phyloP scores from a whole-genome alignment of 2,329 filamentous ascomycete species.

The Exutisphaerella laricina region DNA sequence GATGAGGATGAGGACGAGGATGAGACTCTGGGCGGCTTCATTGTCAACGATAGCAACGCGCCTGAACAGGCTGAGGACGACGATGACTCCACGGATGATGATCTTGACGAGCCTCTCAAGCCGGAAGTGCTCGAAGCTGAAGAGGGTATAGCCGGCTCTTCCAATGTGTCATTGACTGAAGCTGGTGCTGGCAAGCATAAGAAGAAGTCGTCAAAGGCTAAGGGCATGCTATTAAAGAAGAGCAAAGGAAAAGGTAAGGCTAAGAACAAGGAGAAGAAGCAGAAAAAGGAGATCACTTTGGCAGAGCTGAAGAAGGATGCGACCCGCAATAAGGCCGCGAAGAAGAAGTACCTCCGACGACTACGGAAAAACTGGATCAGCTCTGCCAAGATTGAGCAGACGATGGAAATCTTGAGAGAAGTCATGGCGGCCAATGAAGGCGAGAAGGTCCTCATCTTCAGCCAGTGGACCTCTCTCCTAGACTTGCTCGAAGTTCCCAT shows the following conservation, averaged over 20 bases:
- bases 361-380: conserved; percentile 64
- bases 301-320: conserved; percentile 64
- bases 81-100: conserved; percentile 16
- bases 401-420: conserved; percentile 56
- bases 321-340: conserved; percentile 57
- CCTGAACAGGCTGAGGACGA: conserved; percentile 27
- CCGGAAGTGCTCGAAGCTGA: conserved; percentile 6
- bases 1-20: conserved; percentile 25
- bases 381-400: conserved; percentile 69
- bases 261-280: conserved; percentile 30
- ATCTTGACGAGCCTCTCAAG: conserved; percentile 12
- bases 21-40: conserved; percentile 46
- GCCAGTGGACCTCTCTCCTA: conserved; percentile 72
- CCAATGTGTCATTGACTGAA: too few species aligned
- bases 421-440: conserved; percentile 45
- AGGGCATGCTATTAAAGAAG: too few species aligned
- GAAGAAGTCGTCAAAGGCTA: too few species aligned
- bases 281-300: conserved; percentile 44
- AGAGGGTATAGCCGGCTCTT: conserved; percentile 13
- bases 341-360: conserved; percentile 63
- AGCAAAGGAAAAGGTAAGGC: conserved; percentile 34
- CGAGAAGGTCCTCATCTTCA: conserved; percentile 78
- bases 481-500: conserved; percentile 73
- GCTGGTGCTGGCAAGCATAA: too few species aligned
- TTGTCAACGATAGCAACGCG: conserved; percentile 45